Conservation (phyloP, 148 eudicot genomes). For the Diospyros lotus region DNA sequence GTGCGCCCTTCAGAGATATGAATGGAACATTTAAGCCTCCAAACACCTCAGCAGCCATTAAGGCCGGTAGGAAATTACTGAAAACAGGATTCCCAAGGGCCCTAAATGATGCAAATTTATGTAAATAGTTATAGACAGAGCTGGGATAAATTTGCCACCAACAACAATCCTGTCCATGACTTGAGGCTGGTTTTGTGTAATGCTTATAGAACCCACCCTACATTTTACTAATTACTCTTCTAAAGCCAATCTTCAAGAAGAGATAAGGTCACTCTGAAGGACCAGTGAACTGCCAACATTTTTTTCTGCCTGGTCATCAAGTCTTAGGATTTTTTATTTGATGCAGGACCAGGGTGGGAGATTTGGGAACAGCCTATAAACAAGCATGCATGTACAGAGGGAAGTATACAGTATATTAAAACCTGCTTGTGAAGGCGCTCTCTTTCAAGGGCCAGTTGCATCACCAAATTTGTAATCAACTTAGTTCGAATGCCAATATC, state of each 20-base stretch:
- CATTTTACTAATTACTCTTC: background rate
- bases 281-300: background rate
- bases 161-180: background rate
- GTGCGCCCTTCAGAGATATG: background rate
- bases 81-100: background rate
- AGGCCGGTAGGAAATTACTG: background rate
- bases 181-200: background rate
- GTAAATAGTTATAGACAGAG: background rate
- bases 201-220: background rate
- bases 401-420: background rate
- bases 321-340: background rate
- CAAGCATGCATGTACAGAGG: background rate
- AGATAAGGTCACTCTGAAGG: background rate
- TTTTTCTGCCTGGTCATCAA: background rate
- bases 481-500: constrained; percentile 59
- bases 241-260: background rate
- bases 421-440: constrained; percentile 91
- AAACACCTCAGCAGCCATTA: background rate
- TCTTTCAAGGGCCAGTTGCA: constrained; percentile 84
- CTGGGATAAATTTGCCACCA: background rate
- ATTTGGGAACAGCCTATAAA: background rate
- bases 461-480: constrained; percentile 64
- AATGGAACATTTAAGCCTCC: background rate
- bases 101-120: background rate
- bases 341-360: background rate